phyloP scores from a whole-genome alignment of 768 basidiomycete species.

The Lentinula guzmanii region DNA sequence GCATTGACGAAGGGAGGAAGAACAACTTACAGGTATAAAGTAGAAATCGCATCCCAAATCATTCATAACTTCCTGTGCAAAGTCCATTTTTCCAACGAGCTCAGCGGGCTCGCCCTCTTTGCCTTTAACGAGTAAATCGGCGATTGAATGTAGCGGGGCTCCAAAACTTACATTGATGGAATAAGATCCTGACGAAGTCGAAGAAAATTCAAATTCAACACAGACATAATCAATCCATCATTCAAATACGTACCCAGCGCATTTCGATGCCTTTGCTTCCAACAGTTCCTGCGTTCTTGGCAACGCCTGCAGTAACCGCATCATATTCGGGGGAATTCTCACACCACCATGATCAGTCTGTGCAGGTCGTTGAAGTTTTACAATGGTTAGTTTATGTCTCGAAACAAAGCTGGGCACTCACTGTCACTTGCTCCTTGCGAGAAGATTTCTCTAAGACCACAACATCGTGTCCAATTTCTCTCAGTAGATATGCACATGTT shows the following conservation, averaged over 20 bases:
- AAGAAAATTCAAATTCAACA: not conserved
- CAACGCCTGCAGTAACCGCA: slow-evolving; percentile 8
- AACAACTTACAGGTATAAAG: slow-evolving; percentile 5
- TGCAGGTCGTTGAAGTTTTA: no score
- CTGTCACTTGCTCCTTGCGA: slow-evolving; percentile 14
- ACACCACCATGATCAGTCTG: slow-evolving; percentile 5
- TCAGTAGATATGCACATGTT: slow-evolving; percentile 32
- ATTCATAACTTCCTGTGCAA: slow-evolving; percentile 7
- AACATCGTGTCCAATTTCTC: slow-evolving; percentile 36
- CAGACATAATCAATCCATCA: not conserved
- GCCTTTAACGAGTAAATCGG: not conserved
- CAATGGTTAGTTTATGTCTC: not conserved
- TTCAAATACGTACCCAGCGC: not conserved
- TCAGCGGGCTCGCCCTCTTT: not conserved
- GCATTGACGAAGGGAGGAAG: not conserved
- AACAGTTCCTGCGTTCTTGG: slow-evolving; percentile 7
- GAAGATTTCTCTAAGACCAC: slow-evolving; percentile 30
- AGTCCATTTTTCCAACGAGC: slow-evolving; percentile 5
- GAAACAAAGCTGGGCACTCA: not conserved
- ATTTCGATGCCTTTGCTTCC: not conserved
- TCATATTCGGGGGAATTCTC: slow-evolving; percentile 12
- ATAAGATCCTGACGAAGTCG: not conserved
- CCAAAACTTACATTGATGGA: slow-evolving; percentile 2
- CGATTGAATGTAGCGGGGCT: not conserved
- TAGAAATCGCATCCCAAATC: slow-evolving; percentile 10